Conservation (phyloP, 108 stramenopile genomes). For the Cyclotella choctawhatcheeana region DNA sequence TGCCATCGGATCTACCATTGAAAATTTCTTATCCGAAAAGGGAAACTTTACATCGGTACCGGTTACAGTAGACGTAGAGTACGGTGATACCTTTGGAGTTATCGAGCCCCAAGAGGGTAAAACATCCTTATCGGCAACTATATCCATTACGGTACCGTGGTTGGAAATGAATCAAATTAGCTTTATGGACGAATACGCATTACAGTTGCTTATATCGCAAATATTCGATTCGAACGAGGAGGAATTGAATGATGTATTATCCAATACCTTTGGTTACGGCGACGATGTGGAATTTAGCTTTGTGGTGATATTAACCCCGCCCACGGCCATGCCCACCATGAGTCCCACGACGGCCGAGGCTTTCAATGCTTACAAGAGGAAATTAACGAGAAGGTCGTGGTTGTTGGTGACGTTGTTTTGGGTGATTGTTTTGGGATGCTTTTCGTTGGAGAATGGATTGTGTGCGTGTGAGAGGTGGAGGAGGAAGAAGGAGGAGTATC, state of each 20-base stretch:
- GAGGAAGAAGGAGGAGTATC: background rate
- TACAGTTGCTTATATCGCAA: background rate
- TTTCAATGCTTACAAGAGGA: background rate
- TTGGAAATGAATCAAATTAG: background rate
- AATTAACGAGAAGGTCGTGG: background rate
- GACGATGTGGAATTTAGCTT: background rate
- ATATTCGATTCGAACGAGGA: background rate
- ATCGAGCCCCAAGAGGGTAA: background rate
- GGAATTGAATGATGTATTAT: background rate
- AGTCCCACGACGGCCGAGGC: background rate
- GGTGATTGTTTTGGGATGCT: slow-evolving; percentile 3
- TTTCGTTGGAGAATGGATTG: slow-evolving; percentile 11
- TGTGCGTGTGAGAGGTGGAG: background rate
- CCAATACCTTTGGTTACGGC: background rate
- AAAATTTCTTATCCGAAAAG: background rate
- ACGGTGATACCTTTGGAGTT: background rate
- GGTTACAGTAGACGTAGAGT: background rate
- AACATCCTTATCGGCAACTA: background rate
- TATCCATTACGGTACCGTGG: background rate
- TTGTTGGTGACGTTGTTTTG: background rate
- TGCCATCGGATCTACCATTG: background rate
- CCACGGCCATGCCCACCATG: background rate
- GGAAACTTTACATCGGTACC: background rate
- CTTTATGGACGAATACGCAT: background rate
- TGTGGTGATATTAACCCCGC: background rate